Conservation (phyloP, 345 rosid species). For the Microcos paniculata region DNA sequence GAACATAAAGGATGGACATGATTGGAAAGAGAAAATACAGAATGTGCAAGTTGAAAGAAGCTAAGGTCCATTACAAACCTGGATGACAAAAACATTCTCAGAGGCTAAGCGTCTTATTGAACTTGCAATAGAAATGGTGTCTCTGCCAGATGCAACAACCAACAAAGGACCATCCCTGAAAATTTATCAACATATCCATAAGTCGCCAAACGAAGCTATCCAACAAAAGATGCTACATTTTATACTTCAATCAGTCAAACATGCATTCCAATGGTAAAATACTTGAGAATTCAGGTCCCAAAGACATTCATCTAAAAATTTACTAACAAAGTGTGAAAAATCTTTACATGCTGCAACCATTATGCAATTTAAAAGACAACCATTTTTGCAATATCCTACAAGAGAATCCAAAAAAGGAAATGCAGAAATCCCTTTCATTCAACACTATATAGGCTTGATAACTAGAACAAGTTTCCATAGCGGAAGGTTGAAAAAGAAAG, state of each 20-base stretch:
- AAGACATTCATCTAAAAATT: background rate
- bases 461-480: background rate
- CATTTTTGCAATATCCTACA: background rate
- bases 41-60: slow-evolving; percentile 10
- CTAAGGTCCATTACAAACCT: slow-evolving; percentile 46
- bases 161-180: slow-evolving; percentile 91
- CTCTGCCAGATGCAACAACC: slow-evolving; percentile 95
- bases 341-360: no score
- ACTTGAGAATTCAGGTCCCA: background rate
- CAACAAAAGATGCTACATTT: background rate
- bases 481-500: slow-evolving; percentile 7
- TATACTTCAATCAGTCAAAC: background rate
- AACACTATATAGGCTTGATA: background rate
- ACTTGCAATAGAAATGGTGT: slow-evolving; percentile 83
- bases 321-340: background rate
- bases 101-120: slow-evolving; percentile 86
- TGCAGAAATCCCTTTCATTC: background rate
- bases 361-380: background rate
- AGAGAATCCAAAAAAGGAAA: background rate
- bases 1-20: background rate
- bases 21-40: background rate
- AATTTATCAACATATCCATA: background rate
- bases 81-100: slow-evolving; percentile 83
- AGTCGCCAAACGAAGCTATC: background rate
- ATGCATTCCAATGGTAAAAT: background rate